Base-by-base conservation (phyloP, 352 stramenopile species). In the Pythium guiyangense region DNA sequence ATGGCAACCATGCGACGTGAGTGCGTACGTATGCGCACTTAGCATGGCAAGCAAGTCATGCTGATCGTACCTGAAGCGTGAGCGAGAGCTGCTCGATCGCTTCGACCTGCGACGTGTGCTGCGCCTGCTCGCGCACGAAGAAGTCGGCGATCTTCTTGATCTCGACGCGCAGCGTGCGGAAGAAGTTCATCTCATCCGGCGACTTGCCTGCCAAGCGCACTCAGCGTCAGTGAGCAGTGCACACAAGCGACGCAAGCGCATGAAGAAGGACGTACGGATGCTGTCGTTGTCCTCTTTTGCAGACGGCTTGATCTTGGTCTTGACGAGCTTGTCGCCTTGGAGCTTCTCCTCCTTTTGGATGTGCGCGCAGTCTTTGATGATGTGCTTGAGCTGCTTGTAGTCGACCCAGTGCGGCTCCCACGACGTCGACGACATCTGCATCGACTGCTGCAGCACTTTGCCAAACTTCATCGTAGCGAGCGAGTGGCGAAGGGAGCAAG, bases 341-440 rank as follows among this genome's bases (percentile, higher is more conserved):
- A 93, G 72, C 61, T 93, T 92, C 59, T 94, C 84, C 57, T 95
- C 82, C 44, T 88, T 92, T 45, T 84, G 77, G 56, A 95, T 85
- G 70, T 93, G 81, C 46, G 83, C 85, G 63, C 85, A 95, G 70
- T 94, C 86, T 61, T 95, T 95, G 67, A 95, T 94, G 64, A 93
- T 93, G 60, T 82, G 77, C 74, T 95, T 95, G 49, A 95, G 82
- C 58, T 88, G 65, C 63, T 95, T 95, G 74, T 95, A 95, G 71
- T 95, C 84, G 34, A 89, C 77, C 86, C 86, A 95, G 58, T 73
- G 83, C 18, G 69, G 49, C 62, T 92, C 84, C 83, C 83, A 95
- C 20, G 71, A 71, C 5, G 59, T 61, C 49, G 84, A 87, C 62
- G 82, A 92, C 66, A 94, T 84, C 45, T 92, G 78, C 70, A 86